Base-by-base conservation (phyloP, 2,329 filamentous ascomycete species). In the Lachnellula subtilissima region DNA sequence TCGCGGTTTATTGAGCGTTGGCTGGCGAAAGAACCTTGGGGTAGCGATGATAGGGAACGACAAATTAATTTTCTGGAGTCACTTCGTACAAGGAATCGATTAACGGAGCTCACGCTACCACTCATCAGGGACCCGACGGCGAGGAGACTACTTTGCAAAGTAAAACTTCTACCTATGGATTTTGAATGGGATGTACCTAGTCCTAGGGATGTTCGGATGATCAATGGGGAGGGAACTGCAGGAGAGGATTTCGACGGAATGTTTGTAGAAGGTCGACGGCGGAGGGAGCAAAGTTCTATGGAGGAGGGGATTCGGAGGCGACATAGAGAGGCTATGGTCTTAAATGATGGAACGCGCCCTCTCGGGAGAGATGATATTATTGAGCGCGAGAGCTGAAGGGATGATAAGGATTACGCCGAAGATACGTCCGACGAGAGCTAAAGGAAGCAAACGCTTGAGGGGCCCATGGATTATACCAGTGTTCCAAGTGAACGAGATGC, bases 301-400 rank as follows among this genome's bases (percentile, higher is more conserved):
- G 89, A 93, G 70, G 85, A 89, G 65, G 82, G 87, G 52, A 76
- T 92, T 58, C 78, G 91, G 57, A 81, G 91, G 61, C 81, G 89
- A 50, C 82, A 93, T 67, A 81, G 91, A 62, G 91, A 96, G 74
- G 91, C 91, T 4, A 92, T 97, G 82, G 91, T 97, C 19, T 76
- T 96, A 55, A 93, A 91, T 66, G 91, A 96, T 66, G 89, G 89
- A n/a, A 89, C 83, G 22, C 80, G 86, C 35, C 87, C 89, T 1
- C 71, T 96, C 46, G 84, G 82, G 4, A 82, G 84, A 60, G 83
- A 84, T 46, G 89, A 96, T 68, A 95, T 96, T 37, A 89, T 92
- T 52, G 86, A 94, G 51, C 61, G 66, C 17, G 60, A 66, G 28
- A 57, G 28, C 9, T 32, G 28, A 32, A 32, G 28, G 28, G 9